Percentiles rank a stretch among this genome's conserved stretches.
Conservation (phyloP, 1,139 yeast species). For the Candida albicans region DNA sequence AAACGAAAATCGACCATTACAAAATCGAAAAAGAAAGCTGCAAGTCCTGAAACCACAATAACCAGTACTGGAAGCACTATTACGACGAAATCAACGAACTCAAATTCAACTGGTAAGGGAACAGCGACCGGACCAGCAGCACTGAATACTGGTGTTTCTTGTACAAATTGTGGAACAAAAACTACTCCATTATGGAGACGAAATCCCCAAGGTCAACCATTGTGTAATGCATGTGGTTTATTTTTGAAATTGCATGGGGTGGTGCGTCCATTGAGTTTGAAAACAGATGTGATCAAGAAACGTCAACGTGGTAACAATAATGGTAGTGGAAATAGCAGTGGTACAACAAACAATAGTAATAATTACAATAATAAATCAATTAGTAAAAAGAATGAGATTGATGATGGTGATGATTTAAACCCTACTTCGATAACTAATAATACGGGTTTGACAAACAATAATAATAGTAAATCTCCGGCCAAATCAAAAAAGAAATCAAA, state of each 20-base stretch:
- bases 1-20: background rate
- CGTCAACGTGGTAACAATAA: constrained; percentile 31
- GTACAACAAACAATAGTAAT: background rate
- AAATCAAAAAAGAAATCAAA: constrained; percentile 2
- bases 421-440: constrained; percentile 27
- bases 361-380: background rate
- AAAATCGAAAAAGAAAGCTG: constrained; percentile 3
- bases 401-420: constrained; percentile 41
- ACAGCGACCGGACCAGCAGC: background rate
- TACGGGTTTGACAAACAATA: background rate
- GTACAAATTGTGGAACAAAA: constrained; percentile 56
- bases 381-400: constrained; percentile 8
- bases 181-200: constrained; percentile 63
- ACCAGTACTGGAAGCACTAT: background rate
- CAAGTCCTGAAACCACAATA: background rate
- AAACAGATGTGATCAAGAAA: constrained; percentile 88
- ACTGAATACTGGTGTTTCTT: constrained; percentile 19
- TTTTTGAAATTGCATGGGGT: constrained; percentile 59
- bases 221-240: constrained; percentile 63
- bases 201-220: constrained; percentile 53
- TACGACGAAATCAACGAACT: constrained; percentile 9
- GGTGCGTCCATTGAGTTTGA: constrained; percentile 61
- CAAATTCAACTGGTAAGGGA: constrained; percentile 2
- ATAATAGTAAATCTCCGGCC: background rate
- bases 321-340: constrained; percentile 6